A percentile compares a stretch with the other conserved stretches of the same genome.
phyloP scores from a whole-genome alignment of 2,329 filamentous ascomycete species.

The Claviceps purpurea region DNA sequence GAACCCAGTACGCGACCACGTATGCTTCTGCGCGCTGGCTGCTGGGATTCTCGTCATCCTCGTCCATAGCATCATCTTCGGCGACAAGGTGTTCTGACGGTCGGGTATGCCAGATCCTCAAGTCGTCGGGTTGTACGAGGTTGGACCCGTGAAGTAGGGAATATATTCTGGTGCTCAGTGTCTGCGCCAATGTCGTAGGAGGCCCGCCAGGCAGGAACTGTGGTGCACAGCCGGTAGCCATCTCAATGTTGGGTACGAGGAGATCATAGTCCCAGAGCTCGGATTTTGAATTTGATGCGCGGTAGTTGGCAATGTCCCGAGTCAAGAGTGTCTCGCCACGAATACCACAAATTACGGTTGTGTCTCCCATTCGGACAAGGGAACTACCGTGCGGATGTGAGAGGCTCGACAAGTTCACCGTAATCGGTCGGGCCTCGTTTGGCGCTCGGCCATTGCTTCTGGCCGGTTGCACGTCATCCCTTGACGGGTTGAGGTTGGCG shows the following conservation, averaged over 20 bases:
- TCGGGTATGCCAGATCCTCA: conserved; percentile 58
- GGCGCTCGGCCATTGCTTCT: conserved; percentile 74
- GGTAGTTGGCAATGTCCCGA: conserved; percentile 57
- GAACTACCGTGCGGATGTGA: conserved; percentile 85
- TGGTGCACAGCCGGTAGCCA: conserved; percentile 82
- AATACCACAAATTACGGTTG: conserved; percentile 87
- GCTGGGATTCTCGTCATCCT: conserved; percentile 17
- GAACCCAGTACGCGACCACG: conserved; percentile 84
- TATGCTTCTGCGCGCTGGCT: conserved; percentile 23
- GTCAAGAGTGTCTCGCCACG: conserved; percentile 72
- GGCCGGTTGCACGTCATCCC: conserved; percentile 33
- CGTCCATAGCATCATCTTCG: conserved; percentile 28
- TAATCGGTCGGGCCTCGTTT: conserved; percentile 55
- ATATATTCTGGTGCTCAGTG: conserved; percentile 67
- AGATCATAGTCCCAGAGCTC: conserved; percentile 54
- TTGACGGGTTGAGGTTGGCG: conserved; percentile 62
- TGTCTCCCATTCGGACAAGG: conserved; percentile 77
- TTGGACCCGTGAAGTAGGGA: conserved; percentile 60
- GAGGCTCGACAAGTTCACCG: conserved; percentile 69
- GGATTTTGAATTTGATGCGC: conserved; percentile 27
- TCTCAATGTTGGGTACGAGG: conserved; percentile 84
- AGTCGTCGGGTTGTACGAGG: conserved; percentile 50
- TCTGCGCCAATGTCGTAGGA: conserved; percentile 68
- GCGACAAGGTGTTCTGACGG: conserved; percentile 33
- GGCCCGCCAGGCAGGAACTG: conserved; percentile 74